Conservation (phyloP, 148 eudicot genomes). For the Mesembryanthemum crystallinum region DNA sequence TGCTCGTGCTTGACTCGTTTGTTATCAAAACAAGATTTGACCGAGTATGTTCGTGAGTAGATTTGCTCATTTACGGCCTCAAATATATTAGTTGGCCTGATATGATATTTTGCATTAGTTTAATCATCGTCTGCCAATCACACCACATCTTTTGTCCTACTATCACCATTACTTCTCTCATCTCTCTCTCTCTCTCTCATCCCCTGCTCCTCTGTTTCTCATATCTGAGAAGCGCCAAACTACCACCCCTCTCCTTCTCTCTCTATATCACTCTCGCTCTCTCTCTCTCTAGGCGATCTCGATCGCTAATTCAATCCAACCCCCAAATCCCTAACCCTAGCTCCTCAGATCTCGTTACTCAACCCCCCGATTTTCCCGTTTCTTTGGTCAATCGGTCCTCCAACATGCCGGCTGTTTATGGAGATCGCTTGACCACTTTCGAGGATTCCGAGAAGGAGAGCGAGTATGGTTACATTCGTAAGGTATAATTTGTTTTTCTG, state of each 20-base stretch:
- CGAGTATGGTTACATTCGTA: conserved; percentile 97
- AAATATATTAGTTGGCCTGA: no score
- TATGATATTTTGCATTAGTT: not conserved
- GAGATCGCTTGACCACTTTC: conserved; percentile 83
- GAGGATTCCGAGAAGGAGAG: conserved; percentile 98
- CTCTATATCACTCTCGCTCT: conserved; percentile 13
- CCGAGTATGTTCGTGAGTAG: no score
- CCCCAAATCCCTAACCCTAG: not conserved
- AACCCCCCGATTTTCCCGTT: not conserved
- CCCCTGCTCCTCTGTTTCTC: conserved; percentile 14
- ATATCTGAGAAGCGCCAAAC: not conserved
- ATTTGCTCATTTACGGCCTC: no score
- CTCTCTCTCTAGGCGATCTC: conserved; percentile 10
- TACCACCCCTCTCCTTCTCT: not conserved
- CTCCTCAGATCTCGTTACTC: conserved; percentile 12
- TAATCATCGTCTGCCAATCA: not conserved
- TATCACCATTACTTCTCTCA: conserved; percentile 3
- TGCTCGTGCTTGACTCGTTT: no score
- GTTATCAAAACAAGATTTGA: no score
- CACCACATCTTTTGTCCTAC: conserved; percentile 30
- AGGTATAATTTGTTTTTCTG: conserved; percentile 38
- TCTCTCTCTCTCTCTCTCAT: conserved; percentile 14
- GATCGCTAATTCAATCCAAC: not conserved
- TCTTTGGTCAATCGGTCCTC: not conserved
- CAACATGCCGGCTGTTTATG: conserved; percentile 81